These are phyloP conservation scores for Suillus brevipes DNA, from an alignment of 768 basidiomycete species.

Conservation along the genomic window DNA sequence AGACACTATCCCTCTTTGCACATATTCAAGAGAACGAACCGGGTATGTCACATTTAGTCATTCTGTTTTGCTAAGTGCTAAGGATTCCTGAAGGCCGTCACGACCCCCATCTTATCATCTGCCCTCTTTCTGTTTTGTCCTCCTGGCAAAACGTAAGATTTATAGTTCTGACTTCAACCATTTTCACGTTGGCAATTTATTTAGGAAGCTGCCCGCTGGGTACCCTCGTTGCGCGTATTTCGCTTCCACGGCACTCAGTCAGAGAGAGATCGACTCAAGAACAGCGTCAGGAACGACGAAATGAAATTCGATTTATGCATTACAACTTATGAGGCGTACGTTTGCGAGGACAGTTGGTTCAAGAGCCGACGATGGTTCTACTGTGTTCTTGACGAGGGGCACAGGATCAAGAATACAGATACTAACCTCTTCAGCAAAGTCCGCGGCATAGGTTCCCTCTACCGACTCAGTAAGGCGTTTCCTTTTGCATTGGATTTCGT, in stretches of 20 bases:
- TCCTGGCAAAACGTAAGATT: conserved; percentile 54
- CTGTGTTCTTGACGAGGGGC: conserved; percentile 66
- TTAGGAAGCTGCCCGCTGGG: conserved; percentile 56
- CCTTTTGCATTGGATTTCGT: neutral
- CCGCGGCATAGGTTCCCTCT: conserved; percentile 54
- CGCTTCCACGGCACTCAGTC: conserved; percentile 60
- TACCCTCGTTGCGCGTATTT: conserved; percentile 50
- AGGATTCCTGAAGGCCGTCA: conserved; percentile 29
- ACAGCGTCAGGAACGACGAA: conserved; percentile 37
- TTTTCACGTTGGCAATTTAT: neutral
- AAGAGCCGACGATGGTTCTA: conserved; percentile 59
- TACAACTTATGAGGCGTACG: conserved; percentile 70
- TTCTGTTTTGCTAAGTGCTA: neutral
- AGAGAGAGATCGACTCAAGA: conserved; percentile 59
- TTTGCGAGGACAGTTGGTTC: conserved; percentile 58
- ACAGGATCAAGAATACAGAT: conserved; percentile 71
- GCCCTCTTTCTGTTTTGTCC: conserved; percentile 66
- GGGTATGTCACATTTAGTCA: conserved; percentile 28
- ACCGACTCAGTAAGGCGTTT: conserved; percentile 49
- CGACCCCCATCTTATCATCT: conserved; percentile 71
- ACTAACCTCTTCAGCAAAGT: conserved; percentile 53
- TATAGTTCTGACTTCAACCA: neutral
- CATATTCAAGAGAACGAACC: conserved; percentile 57
- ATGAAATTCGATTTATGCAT: conserved; percentile 50
- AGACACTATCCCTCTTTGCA: conserved; percentile 66